Base-by-base conservation (phyloP, 805 yeast genomes). In the Saturnispora serradocipensis region DNA sequence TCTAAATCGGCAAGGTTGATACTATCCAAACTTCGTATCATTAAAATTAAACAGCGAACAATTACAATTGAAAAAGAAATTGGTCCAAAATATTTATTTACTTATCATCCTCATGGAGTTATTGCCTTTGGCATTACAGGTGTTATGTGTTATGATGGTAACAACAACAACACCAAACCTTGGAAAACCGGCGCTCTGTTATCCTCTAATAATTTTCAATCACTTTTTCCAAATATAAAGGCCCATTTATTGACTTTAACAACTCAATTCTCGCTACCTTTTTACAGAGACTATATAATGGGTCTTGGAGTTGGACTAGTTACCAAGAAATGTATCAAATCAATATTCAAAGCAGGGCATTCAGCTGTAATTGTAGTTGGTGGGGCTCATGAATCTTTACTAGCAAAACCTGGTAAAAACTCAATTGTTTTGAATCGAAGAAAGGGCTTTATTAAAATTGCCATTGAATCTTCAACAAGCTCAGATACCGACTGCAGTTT, bases 41-140 rank as follows among this genome's bases (percentile, higher is more conserved):
- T 51, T 11, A 35, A 34, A 11, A 45, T 47, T 24, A 20, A 45
- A 8, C 18, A 34, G 10, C 51, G 56, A 46, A 45, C 10, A 20
- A 24, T 34, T 9, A 16, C 13, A 24, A 20, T 22, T 20, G 46
- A 49, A 43, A 67, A 72, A 1, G 61, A 74, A 46, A 68, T 80
- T 3, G 91, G 88, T 0, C 90, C 88, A 2, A 71, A 84, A 36
- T 91, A 93, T 66, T 79, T 91, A 2, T 91, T 91, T 67, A 95
- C 97, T 0, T 84, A 88, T 61, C 97, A 90, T 66, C 99, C 99
- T 0, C 99, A 93, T 66, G 99, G 99, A 0, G 90, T 91, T 15
- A 89, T 90, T 11, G 86, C 96, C 1, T 75, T 90, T 77, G 97
- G 97, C 2, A 90, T 84, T 1, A 49, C 51, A 8, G 51, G 51